Evolutionary conservation across 2,329 filamentous ascomycete genomes (phyloP).

Genomic region (Rhexocercosporidium sp.): DNA sequence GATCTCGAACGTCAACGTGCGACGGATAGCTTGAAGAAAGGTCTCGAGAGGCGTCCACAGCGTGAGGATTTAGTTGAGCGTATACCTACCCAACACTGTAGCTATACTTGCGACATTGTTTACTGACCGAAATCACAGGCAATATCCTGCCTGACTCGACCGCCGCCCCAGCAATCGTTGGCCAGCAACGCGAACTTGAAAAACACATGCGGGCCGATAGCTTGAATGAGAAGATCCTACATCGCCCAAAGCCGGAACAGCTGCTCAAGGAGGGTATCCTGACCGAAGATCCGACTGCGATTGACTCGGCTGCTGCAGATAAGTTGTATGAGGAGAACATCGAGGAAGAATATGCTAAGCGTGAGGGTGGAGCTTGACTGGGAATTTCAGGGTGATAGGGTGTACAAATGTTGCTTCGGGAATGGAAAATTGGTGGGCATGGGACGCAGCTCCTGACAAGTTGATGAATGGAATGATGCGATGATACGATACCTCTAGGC

Average conservation of each 20-base stretch:
- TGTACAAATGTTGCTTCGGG: constrained; percentile 9
- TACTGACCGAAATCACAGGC: constrained; percentile 52
- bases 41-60: constrained; percentile 66
- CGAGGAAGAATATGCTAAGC: constrained; percentile 67
- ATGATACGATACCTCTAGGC: constrained; percentile 23
- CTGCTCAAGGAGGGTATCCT: constrained; percentile 82
- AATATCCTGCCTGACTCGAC: constrained; percentile 85
- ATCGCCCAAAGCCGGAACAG: constrained; percentile 76
- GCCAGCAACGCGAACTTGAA: constrained; percentile 82
- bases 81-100: constrained; percentile 49
- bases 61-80: constrained; percentile 80
- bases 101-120: not conserved
- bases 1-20: constrained; percentile 69
- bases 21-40: constrained; percentile 67
- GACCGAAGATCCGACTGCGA: constrained; percentile 66
- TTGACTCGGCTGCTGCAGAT: constrained; percentile 43
- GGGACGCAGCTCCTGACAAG: not conserved
- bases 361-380: constrained; percentile 62
- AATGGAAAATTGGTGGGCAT: not conserved
- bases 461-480: constrained; percentile 15
- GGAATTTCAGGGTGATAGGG: not conserved
- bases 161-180: constrained; percentile 79
- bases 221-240: constrained; percentile 84
- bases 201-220: constrained; percentile 87
- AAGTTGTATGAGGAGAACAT: constrained; percentile 63